Conservation (phyloP, 78 protist species). For the Tieghemostelium lacteum region DNA sequence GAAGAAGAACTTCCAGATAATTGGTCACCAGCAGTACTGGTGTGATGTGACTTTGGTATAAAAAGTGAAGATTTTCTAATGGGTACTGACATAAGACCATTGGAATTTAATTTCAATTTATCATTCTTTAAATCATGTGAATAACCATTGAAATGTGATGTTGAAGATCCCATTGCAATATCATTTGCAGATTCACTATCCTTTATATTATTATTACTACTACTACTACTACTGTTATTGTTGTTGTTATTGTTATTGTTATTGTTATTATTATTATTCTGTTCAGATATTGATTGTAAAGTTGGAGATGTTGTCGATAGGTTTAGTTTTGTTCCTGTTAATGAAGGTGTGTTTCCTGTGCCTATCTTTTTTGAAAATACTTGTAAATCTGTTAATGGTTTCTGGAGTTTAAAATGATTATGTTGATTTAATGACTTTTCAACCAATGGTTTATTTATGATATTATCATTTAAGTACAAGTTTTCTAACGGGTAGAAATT, state of each 20-base stretch:
- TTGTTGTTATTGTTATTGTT: not conserved
- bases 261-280: not conserved
- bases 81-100: constrained; percentile 17
- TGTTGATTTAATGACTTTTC: constrained; percentile 11
- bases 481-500: constrained; percentile 53
- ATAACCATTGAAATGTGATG: too few species aligned
- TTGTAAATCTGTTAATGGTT: constrained; percentile 41
- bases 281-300: not conserved
- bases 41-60: constrained; percentile 48
- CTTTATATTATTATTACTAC: not conserved
- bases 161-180: constrained; percentile 20
- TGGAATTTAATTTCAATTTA: constrained; percentile 1
- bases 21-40: not conserved
- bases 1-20: not conserved
- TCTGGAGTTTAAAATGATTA: constrained; percentile 46
- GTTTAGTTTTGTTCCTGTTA: constrained; percentile 37
- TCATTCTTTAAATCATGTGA: constrained; percentile 46
- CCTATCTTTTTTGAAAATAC: constrained; percentile 28
- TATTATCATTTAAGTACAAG: constrained; percentile 45
- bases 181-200: not conserved
- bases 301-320: constrained; percentile 9
- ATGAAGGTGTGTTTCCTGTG: constrained; percentile 32
- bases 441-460: not conserved
- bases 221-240: not conserved
- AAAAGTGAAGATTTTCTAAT: constrained; percentile 50